These are phyloP conservation scores for Scenedesmus sp. DNA, from an alignment of 163 green algal species.

Conservation along the genomic window DNA sequence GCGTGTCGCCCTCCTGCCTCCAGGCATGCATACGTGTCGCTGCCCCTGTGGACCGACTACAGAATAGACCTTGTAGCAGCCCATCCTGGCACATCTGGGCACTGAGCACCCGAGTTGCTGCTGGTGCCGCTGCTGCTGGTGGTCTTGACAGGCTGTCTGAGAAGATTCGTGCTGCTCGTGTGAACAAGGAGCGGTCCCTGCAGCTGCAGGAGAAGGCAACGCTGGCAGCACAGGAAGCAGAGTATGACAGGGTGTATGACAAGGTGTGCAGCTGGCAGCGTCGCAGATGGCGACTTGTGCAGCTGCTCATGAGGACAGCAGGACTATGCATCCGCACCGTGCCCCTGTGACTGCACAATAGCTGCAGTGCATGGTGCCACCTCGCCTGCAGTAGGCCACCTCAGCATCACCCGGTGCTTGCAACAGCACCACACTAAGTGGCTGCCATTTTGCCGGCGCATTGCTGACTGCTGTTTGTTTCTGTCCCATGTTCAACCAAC, in stretches of 20 bases:
- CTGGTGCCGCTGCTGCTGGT: neutral
- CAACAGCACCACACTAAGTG: neutral
- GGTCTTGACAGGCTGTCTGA: conserved; percentile 73
- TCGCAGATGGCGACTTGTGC: neutral
- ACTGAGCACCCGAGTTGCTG: no score
- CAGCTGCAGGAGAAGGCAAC: conserved; percentile 74
- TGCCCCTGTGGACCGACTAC: no score
- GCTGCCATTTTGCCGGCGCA: neutral
- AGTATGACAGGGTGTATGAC: conserved; percentile 65
- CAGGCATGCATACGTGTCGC: no score
- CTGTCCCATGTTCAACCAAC: no score
- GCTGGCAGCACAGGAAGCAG: conserved; percentile 57
- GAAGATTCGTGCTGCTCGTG: conserved; percentile 72
- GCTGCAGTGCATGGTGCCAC: neutral
- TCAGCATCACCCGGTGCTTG: no score
- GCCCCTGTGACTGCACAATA: neutral
- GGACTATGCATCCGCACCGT: neutral
- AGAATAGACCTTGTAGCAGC: no score
- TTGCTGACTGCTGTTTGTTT: neutral
- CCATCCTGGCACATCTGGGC: no score
- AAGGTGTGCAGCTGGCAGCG: neutral
- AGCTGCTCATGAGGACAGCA: neutral
- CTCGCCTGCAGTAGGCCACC: neutral
- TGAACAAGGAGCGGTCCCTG: conserved; percentile 78
- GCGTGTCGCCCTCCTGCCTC: no score